Evolutionary conservation across 129 eudicot species (phyloP).

Genomic region (Cynara cardunculus): DNA sequence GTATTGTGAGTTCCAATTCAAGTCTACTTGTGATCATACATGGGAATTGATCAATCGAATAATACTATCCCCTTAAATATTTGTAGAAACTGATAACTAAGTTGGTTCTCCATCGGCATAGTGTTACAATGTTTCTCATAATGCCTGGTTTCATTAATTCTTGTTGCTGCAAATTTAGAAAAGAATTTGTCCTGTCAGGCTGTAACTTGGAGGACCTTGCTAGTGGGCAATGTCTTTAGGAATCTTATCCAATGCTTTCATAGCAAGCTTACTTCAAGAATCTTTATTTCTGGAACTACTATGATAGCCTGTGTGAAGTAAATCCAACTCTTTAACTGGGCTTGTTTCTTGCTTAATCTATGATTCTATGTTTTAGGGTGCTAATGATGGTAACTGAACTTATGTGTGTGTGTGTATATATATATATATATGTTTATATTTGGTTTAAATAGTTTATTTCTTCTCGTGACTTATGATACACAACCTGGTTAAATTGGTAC

Average conservation of each 20-base stretch:
- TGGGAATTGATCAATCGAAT: background rate
- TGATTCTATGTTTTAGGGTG: background rate
- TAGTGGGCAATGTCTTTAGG: conserved; percentile 6
- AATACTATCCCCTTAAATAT: background rate
- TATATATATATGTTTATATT: too few species aligned
- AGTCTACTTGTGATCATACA: background rate
- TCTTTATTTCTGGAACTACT: background rate
- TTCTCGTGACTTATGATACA: background rate
- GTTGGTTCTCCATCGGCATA: background rate
- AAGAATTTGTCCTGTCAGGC: background rate
- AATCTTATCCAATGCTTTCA: conserved; percentile 5
- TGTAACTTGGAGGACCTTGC: background rate
- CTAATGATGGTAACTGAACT: background rate
- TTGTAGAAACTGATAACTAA: background rate
- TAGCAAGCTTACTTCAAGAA: conserved; percentile 5
- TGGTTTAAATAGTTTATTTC: background rate
- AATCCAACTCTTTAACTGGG: conserved; percentile 4
- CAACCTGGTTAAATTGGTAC: background rate
- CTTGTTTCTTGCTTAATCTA: background rate
- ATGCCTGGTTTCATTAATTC: background rate
- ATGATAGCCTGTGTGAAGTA: background rate
- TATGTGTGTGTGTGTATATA: too few species aligned
- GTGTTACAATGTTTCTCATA: background rate
- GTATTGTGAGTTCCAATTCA: background rate
- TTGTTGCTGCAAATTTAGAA: conserved; percentile 11